phyloP scores from a whole-genome alignment of 1,139 yeast species.

The Pichia kudriavzevii region DNA sequence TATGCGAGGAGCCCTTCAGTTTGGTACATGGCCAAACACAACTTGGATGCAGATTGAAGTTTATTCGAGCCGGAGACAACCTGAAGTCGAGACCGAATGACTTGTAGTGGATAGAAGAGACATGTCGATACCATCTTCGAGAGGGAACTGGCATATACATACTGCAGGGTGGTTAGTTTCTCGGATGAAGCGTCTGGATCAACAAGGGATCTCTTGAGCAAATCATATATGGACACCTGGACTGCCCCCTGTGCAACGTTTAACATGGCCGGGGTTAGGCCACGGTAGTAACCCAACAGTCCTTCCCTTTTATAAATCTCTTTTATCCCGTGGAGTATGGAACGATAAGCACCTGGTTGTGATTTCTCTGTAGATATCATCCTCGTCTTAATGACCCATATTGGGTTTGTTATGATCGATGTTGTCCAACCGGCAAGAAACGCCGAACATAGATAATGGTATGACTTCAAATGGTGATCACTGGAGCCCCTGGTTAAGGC shows the following conservation, averaged over 20 bases:
- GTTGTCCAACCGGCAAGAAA: constrained; percentile 69
- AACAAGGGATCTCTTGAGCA: constrained; percentile 39
- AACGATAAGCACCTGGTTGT: constrained; percentile 46
- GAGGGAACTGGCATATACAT: constrained; percentile 54
- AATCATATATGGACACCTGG: constrained; percentile 80
- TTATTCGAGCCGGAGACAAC: constrained; percentile 29
- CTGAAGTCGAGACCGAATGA: constrained; percentile 72
- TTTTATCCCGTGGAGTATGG: constrained; percentile 48
- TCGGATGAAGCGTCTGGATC: too few species aligned
- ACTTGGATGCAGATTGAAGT: constrained; percentile 5
- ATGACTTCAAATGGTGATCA: constrained; percentile 23
- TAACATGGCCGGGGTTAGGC: constrained; percentile 71
- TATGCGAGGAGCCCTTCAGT: constrained; percentile 55
- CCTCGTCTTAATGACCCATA: constrained; percentile 88
- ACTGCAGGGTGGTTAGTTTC: constrained; percentile 45
- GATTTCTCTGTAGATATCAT: constrained; percentile 53
- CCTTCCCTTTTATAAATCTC: constrained; percentile 59
- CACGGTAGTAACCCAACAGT: constrained; percentile 66
- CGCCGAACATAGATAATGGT: constrained; percentile 45
- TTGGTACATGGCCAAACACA: constrained; percentile 22
- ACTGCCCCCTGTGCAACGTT: constrained; percentile 86
- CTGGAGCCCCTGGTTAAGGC: constrained; percentile 5
- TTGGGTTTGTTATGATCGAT: constrained; percentile 75
- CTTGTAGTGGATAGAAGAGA: constrained; percentile 77
- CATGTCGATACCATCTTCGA: constrained; percentile 67